These are phyloP conservation scores for Amanita rubescens DNA, from an alignment of 768 basidiomycete species.

Conservation along the genomic window DNA sequence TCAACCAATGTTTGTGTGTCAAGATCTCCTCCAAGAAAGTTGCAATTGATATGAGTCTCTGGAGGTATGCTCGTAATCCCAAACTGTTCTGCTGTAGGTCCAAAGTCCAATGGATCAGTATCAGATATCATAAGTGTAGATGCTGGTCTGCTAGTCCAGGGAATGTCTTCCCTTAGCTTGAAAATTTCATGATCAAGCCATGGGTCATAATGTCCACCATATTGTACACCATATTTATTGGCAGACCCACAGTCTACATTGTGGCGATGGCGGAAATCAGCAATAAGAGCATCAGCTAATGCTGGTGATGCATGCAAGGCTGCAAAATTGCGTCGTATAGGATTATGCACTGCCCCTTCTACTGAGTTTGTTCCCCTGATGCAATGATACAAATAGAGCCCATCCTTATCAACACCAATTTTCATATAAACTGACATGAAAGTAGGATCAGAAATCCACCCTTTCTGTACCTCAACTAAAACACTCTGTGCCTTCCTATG, in stretches of 20 bases:
- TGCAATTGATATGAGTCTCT: neutral
- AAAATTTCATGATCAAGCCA: neutral
- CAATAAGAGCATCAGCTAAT: constrained; percentile 6
- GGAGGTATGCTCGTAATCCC: neutral
- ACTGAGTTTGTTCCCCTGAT: constrained; percentile 17
- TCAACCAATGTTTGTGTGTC: too few relatives aligned
- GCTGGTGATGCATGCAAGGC: constrained; percentile 16
- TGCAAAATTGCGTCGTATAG: constrained; percentile 14
- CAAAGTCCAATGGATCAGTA: neutral
- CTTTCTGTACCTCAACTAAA: constrained; percentile 10
- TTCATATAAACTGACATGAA: constrained; percentile 11
- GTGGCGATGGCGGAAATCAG: too few relatives aligned
- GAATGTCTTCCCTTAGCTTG: neutral
- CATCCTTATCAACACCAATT: constrained; percentile 12
- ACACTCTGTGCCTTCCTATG: constrained; percentile 9
- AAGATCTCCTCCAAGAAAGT: too few relatives aligned
- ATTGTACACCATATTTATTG: too few relatives aligned
- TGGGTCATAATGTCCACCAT: neutral
- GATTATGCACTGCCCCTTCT: constrained; percentile 18
- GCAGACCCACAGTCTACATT: too few relatives aligned
- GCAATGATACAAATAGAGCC: constrained; percentile 12
- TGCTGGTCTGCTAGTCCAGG: neutral
- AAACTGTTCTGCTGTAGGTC: neutral
- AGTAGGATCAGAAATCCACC: constrained; percentile 14
- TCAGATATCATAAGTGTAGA: neutral